Percentiles rank a stretch among this genome's conserved stretches.
Conservation (phyloP, 2,329 filamentous ascomycete species). For the Curvularia spicifera region DNA sequence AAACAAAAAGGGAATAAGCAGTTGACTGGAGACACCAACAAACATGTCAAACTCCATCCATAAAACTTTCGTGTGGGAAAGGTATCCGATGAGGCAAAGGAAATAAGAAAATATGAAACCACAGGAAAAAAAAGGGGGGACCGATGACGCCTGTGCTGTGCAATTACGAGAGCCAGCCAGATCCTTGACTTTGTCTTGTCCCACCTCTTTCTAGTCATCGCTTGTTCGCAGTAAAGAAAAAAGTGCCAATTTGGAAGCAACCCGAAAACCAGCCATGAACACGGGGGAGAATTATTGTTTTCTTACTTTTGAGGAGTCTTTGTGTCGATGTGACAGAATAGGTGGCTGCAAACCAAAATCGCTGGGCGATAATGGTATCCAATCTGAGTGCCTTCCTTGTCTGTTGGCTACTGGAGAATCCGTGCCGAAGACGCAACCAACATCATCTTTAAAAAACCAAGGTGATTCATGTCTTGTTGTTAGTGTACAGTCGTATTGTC, state of each 20-base stretch:
- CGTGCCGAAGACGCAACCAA: neutral
- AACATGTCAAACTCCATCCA: neutral
- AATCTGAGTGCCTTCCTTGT: slow-evolving; percentile 4
- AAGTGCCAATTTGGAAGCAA: neutral
- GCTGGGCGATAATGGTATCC: slow-evolving; percentile 4
- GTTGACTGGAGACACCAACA: neutral
- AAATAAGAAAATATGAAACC: neutral
- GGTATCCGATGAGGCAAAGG: neutral
- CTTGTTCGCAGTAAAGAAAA: neutral
- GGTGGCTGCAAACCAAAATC: neutral
- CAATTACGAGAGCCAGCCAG: neutral
- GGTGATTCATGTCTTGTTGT: slow-evolving; percentile 1
- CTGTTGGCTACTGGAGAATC: slow-evolving; percentile 2
- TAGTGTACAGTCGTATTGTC: slow-evolving; percentile 5
- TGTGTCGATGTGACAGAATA: neutral
- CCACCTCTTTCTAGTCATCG: neutral
- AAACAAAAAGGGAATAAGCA: neutral
- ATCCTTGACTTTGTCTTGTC: neutral
- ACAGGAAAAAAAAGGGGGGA: neutral
- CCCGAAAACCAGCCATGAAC: neutral
- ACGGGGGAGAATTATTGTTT: neutral
- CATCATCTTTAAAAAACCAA: neutral
- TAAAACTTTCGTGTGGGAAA: neutral
- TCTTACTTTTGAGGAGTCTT: neutral
- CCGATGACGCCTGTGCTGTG: slow-evolving; percentile 5